phyloP scores from a whole-genome alignment of 768 basidiomycete genomes.

The Podaxis pistillaris region DNA sequence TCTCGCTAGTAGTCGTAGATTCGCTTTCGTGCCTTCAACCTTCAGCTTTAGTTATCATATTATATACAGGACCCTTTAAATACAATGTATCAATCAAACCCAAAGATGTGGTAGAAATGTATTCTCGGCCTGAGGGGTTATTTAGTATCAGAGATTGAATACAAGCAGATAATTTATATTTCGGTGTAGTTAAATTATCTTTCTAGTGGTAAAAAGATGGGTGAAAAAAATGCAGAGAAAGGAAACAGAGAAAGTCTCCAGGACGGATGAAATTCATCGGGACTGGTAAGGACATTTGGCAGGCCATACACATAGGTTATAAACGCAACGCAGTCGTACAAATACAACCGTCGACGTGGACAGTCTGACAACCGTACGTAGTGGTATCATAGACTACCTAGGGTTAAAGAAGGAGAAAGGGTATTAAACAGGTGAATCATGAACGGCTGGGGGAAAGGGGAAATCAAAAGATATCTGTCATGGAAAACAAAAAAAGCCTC shows the following conservation, averaged over 20 bases:
- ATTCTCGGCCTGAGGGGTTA: neutral
- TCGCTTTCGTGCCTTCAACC: too few species aligned
- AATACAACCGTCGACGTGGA: slow-evolving; percentile 11
- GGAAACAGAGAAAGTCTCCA: neutral
- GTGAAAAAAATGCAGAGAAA: neutral
- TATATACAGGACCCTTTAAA: neutral
- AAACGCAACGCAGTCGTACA: slow-evolving; percentile 6
- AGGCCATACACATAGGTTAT: slow-evolving; percentile 1
- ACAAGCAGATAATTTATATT: slow-evolving; percentile 7
- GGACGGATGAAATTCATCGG: slow-evolving; percentile 1
- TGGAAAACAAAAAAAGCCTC: neutral
- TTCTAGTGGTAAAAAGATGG: neutral
- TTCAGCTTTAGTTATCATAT: neutral
- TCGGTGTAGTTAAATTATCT: neutral
- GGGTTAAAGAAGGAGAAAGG: neutral
- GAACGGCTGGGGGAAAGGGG: neutral
- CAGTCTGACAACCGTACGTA: slow-evolving; percentile 1
- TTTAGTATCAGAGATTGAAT: neutral
- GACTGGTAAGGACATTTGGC: neutral
- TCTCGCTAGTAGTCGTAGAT: too few species aligned
- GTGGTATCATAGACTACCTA: neutral
- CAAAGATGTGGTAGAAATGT: neutral
- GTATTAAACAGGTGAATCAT: slow-evolving; percentile 8
- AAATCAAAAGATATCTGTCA: neutral
- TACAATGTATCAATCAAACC: neutral